These are phyloP conservation scores for Dipteronia sinensis DNA, from an alignment of 345 rosid species.

Conservation along the genomic window DNA sequence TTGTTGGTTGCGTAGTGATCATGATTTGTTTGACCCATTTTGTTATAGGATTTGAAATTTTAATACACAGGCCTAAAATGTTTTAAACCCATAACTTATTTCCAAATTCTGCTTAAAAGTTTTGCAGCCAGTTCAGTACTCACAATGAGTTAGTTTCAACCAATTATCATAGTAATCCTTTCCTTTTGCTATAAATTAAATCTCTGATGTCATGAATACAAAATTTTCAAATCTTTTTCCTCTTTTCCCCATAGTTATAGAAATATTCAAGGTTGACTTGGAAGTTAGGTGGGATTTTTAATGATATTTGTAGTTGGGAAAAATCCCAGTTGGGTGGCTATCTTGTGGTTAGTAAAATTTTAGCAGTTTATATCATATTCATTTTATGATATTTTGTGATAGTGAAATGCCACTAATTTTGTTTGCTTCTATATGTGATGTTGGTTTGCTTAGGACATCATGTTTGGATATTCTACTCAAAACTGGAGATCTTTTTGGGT, in stretches of 20 bases:
- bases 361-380: background rate
- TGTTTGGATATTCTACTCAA: background rate
- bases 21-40: too few species aligned
- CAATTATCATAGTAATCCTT: too few species aligned
- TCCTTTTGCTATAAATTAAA: too few species aligned
- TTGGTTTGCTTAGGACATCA: background rate
- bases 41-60: too few species aligned
- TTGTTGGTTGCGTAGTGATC: too few species aligned
- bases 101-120: too few species aligned
- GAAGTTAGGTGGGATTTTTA: background rate
- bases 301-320: background rate
- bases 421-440: constrained; percentile 4
- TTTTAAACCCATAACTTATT: too few species aligned
- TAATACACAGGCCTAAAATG: too few species aligned
- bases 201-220: too few species aligned
- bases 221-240: background rate
- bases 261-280: background rate
- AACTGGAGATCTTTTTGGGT: background rate
- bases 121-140: too few species aligned
- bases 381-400: background rate
- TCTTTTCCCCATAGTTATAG: too few species aligned
- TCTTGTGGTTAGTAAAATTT: background rate
- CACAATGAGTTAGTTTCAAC: too few species aligned
- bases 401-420: background rate
- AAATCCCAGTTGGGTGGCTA: background rate